These are phyloP conservation scores for Eragrostis nindensis DNA, from an alignment of 176 grass and related monocot genomes.

Conservation along the genomic window DNA sequence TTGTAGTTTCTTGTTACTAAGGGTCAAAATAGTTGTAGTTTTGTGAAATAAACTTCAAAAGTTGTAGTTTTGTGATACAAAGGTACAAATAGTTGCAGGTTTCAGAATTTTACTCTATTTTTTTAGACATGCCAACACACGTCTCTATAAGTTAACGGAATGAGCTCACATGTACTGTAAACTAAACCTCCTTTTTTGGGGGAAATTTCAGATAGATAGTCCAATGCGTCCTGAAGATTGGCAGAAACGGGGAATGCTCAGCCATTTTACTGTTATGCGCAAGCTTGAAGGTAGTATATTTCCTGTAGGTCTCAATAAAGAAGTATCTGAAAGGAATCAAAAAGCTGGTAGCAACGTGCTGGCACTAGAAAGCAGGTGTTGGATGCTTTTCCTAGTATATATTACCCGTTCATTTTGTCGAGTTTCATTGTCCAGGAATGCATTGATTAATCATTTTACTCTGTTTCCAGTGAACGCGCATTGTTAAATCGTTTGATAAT, in stretches of 20 bases:
- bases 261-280: slow-evolving; percentile 91
- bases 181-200: slow-evolving; percentile 27
- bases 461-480: slow-evolving; percentile 79
- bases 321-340: slow-evolving; percentile 78
- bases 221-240: slow-evolving; percentile 86
- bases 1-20: no score
- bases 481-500: slow-evolving; percentile 97
- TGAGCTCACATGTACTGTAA: neutral
- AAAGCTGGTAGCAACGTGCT: slow-evolving; percentile 70
- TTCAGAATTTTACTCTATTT: no score
- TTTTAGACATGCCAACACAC: slow-evolving; percentile 4
- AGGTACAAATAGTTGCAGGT: no score
- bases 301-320: slow-evolving; percentile 84
- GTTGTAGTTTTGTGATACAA: no score
- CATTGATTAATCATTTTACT: slow-evolving; percentile 30
- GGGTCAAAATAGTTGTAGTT: no score
- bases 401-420: slow-evolving; percentile 18
- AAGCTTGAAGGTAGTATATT: slow-evolving; percentile 93
- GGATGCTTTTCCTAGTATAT: slow-evolving; percentile 2
- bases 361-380: slow-evolving; percentile 82
- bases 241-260: slow-evolving; percentile 64
- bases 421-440: slow-evolving; percentile 11
- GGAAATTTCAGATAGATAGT: slow-evolving; percentile 73
- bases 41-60: no score
- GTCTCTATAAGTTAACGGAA: neutral